Evolutionary conservation across 352 stramenopile genomes (phyloP), one percentile per base, ranked within the genome.

Genomic region (Stephanocyclus meneghinianus): DNA sequence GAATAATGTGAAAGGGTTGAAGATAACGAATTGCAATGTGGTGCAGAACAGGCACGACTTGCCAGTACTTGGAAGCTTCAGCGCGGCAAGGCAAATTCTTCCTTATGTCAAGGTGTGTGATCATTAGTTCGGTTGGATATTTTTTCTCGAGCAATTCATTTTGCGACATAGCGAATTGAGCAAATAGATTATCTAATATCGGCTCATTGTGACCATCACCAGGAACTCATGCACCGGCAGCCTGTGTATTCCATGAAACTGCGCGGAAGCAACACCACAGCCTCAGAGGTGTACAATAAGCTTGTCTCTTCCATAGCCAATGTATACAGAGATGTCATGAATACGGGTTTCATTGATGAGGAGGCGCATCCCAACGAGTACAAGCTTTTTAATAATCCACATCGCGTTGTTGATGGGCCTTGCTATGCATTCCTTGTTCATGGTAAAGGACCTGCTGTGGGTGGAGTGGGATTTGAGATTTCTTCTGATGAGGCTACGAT

Each of bases 351-450:
- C 0, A 71, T 77, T 11, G 35, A 77, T 32, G 2, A 32, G 16
- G 35, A 2, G 5, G 9, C 5, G 2, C 70, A 77, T 26, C 42
- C 26, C 4, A 47, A 51, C 18, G 57, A 77, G n/a, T 63, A 57
- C n/a, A 5, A 55, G 2, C 59, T 77, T 7, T 77, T 64, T 35
- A 40, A 77, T 32, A 77, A 77, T 21, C 15, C 26, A 1, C 5
- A 64, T 21, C 11, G 18, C 6, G 70, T 70, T 7, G 37, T 77
- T 32, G 70, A 77, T 35, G 70, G 70, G 15, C 70, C 70, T n/a
- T 71, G 70, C 59, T 77, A 77, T 35, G 59, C 30, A 21, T 71
- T 77, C 56, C 9, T 71, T 4, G 45, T 70, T 1, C 70, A 77
- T 53, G 70, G 70, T 0, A 77, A 71, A 10, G 70, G 70, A 11